phyloP scores from a whole-genome alignment of 495 filamentous ascomycete genomes.

The Aspergillus asperescens region DNA sequence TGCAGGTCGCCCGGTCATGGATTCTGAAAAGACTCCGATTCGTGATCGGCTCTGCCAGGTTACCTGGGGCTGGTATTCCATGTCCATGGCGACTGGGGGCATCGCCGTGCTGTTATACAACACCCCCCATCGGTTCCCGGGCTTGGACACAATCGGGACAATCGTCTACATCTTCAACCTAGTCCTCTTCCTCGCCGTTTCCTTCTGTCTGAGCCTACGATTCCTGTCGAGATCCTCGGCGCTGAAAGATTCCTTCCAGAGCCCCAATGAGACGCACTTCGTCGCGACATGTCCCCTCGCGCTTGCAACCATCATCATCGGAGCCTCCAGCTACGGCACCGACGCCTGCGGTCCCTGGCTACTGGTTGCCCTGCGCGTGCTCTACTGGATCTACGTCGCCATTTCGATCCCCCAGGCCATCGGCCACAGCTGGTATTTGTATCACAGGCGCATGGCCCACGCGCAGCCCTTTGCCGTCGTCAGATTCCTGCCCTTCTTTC shows the following conservation, averaged over 20 bases:
- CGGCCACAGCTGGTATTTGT: conserved; percentile 14
- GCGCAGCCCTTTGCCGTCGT: conserved; percentile 12
- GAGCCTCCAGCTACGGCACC: conserved; percentile 14
- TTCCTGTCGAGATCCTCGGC: conserved; percentile 37
- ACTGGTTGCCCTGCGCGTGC: conserved; percentile 10
- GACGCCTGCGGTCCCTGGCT: conserved; percentile 18
- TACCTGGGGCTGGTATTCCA: conserved; percentile 19
- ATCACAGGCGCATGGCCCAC: conserved; percentile 5
- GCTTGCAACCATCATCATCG: conserved; percentile 22
- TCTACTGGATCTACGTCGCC: conserved; percentile 35
- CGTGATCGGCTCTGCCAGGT: background rate
- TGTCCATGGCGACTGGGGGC: conserved; percentile 42
- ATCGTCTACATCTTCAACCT: conserved; percentile 54
- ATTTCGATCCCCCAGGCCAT: conserved; percentile 14
- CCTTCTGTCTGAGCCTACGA: conserved; percentile 40
- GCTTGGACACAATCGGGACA: conserved; percentile 50
- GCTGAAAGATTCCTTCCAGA: conserved; percentile 45
- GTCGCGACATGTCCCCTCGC: conserved; percentile 9
- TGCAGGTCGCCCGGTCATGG: background rate
- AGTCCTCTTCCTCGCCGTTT: conserved; percentile 44
- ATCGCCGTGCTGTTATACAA: conserved; percentile 51
- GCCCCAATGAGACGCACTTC: conserved; percentile 53
- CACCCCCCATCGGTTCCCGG: conserved; percentile 48
- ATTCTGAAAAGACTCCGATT: background rate
- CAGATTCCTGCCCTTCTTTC: conserved; percentile 19